Base-by-base conservation (phyloP, 116 monocot genomes). In the Posidonia oceanica region DNA sequence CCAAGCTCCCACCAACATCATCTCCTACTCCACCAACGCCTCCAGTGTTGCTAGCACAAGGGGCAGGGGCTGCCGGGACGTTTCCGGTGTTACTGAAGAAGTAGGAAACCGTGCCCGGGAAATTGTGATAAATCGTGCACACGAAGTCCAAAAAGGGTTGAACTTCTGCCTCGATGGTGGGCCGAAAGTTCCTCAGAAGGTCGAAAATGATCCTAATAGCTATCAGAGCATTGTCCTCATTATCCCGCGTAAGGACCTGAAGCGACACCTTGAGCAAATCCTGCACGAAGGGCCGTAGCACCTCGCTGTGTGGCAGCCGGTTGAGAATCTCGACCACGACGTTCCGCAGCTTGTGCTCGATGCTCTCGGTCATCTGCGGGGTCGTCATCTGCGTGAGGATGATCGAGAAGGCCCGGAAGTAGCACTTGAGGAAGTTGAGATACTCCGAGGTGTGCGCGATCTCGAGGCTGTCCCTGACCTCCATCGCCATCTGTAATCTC, bases 81-180 rank as follows among this genome's bases (percentile, higher is more conserved):
- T 64, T 56, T 36, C 5, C 39, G 39, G 74, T 54, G 40, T 5
- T 79, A 17, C 71, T 72, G 64, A 98, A 98, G 73, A 98, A 90
- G 71, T 88, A 83, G 39, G 66, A 16, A 14, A 93, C 98, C 6
- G 98, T 93, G 39, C 52, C 7, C 0, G 87, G 89, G 69, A 98
- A 98, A 57, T 86, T 98, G 48, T 68, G 83, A 69, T 98, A 98
- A 58, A 98, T 98, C 51, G 71, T 66, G 71, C 83, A 77, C 5
- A 98, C 98, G 38, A 98, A 98, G 52, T 98, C 90, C 11, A 98
- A 82, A 57, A 98, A 98, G 14, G 98, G 98, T 84, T 98, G 98
- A 38, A 98, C 98, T 73, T 98, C 98, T 14, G 87, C 67, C 83
- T 98, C 93, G 10, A 89, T 76, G 3, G 91, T 93, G 57, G 98